These are phyloP conservation scores for Symmetrospora coprosmae DNA, from an alignment of 768 basidiomycete species.

Conservation along the genomic window DNA sequence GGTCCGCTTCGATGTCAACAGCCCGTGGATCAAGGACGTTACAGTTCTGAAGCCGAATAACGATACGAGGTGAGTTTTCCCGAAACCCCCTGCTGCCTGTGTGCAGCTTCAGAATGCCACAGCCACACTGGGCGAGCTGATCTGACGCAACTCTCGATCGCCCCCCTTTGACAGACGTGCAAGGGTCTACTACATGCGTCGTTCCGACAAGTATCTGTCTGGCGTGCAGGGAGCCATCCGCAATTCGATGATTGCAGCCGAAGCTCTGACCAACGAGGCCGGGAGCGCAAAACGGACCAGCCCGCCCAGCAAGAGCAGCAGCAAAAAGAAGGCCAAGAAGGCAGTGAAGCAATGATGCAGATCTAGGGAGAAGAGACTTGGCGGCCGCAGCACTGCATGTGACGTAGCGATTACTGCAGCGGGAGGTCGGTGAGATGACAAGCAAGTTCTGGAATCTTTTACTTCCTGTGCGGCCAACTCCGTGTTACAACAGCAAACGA, in stretches of 20 bases:
- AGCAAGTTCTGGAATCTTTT: background rate
- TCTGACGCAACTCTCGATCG: background rate
- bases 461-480: background rate
- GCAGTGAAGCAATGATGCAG: background rate
- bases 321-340: slow-evolving; percentile 2
- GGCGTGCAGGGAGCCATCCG: slow-evolving; percentile 16
- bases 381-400: too few relatives aligned
- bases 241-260: background rate
- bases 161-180: slow-evolving; percentile 5
- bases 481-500: too few relatives aligned
- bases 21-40: slow-evolving; percentile 19
- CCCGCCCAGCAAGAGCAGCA: slow-evolving; percentile 1
- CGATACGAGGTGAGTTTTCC: background rate
- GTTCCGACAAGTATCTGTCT: background rate
- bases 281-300: background rate
- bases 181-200: slow-evolving; percentile 17
- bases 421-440: too few relatives aligned
- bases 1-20: slow-evolving; percentile 19
- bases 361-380: too few relatives aligned
- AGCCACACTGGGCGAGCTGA: too few relatives aligned
- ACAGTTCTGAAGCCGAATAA: slow-evolving; percentile 5
- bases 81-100: background rate
- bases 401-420: too few relatives aligned
- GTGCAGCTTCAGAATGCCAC: too few relatives aligned
- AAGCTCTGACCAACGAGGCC: background rate